These are phyloP conservation scores for Oryza rufipogon DNA, from an alignment of 176 grass and related monocot species.

Conservation along the genomic window DNA sequence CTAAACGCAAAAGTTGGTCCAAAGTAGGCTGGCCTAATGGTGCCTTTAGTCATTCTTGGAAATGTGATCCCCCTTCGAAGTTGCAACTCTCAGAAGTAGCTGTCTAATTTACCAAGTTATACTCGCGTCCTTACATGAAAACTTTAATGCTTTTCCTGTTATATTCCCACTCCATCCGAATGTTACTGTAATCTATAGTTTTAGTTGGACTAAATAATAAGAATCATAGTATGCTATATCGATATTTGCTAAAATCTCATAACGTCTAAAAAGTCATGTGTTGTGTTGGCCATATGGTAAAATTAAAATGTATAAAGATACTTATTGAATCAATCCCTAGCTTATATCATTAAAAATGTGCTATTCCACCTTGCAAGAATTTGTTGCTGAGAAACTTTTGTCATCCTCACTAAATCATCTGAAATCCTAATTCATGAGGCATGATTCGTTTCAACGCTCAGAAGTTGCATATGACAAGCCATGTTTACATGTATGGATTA, in stretches of 20 bases:
- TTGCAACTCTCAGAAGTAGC: background rate
- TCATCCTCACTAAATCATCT: background rate
- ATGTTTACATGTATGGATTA: background rate
- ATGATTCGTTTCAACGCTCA: background rate
- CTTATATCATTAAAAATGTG: background rate
- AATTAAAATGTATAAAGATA: background rate
- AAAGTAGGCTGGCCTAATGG: background rate
- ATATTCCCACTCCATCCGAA: constrained; percentile 14
- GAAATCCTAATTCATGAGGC: background rate
- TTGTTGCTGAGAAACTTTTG: constrained; percentile 16
- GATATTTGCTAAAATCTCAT: background rate
- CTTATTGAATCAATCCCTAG: constrained; percentile 25
- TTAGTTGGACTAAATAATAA: constrained; percentile 1
- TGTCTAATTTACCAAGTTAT: background rate
- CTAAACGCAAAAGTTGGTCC: background rate
- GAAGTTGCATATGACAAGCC: background rate
- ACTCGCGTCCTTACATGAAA: background rate
- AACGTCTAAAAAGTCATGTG: background rate
- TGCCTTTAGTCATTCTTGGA: background rate
- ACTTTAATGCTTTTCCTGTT: background rate
- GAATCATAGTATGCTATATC: background rate
- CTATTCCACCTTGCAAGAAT: background rate
- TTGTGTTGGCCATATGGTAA: background rate
- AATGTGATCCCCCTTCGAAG: background rate
- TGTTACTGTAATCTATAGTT: background rate